Conservation (phyloP, 768 basidiomycete genomes). For the Boletus tomentosulus region DNA sequence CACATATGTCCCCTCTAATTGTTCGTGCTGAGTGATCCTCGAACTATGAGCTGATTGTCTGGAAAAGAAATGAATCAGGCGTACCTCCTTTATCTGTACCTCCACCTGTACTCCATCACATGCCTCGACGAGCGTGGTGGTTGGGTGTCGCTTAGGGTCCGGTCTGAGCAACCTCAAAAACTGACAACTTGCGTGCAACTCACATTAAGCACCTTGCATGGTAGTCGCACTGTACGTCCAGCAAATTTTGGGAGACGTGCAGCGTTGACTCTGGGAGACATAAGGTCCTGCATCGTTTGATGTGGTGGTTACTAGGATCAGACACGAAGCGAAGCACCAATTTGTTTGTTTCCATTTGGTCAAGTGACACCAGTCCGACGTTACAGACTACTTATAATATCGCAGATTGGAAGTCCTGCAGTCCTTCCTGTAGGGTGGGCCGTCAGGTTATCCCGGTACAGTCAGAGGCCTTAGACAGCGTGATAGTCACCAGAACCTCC, state of each 20-base stretch:
- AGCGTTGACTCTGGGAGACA: conserved; percentile 57
- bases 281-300: conserved; percentile 16
- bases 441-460: too few relatives aligned
- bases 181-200: conserved; percentile 8
- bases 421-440: too few relatives aligned
- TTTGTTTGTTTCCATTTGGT: too few relatives aligned
- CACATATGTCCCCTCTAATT: conserved; percentile 50
- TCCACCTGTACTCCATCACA: conserved; percentile 63
- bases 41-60: background rate
- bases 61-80: conserved; percentile 7
- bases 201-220: conserved; percentile 59
- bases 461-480: too few relatives aligned
- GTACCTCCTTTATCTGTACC: conserved; percentile 41
- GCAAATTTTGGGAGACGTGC: conserved; percentile 49
- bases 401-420: too few relatives aligned
- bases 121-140: conserved; percentile 54
- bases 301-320: too few relatives aligned
- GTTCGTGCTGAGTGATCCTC: conserved; percentile 33
- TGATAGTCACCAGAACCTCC: too few relatives aligned
- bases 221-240: conserved; percentile 54
- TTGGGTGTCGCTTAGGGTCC: conserved; percentile 34
- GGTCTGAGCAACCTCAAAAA: background rate
- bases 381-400: too few relatives aligned
- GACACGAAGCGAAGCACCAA: too few relatives aligned
- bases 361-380: too few relatives aligned